phyloP scores from a whole-genome alignment of 352 stramenopile genomes.

The Pythium sp. region DNA sequence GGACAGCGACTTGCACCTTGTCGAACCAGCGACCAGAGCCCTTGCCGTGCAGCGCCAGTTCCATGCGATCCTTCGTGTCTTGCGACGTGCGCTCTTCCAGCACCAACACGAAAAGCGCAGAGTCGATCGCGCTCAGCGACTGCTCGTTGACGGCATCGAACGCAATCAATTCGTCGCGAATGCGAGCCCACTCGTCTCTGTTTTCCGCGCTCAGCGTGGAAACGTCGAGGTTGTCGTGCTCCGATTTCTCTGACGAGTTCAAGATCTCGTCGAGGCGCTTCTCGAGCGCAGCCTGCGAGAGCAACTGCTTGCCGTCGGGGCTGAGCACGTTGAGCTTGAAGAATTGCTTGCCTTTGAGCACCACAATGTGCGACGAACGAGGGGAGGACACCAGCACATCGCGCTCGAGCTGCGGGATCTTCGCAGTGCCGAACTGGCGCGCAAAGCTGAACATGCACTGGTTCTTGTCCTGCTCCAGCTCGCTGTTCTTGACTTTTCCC shows the following conservation, averaged over 20 bases:
- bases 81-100: conserved; percentile 73
- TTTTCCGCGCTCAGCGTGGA: conserved; percentile 81
- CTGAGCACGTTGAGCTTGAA: conserved; percentile 85
- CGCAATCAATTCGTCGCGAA: conserved; percentile 66
- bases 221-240: conserved; percentile 61
- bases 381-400: conserved; percentile 77
- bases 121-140: conserved; percentile 82
- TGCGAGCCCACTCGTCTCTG: conserved; percentile 82
- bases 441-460: conserved; percentile 89
- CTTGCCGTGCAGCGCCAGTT: conserved; percentile 84
- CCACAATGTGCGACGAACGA: conserved; percentile 84
- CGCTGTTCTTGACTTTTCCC: conserved; percentile 83
- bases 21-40: conserved; percentile 90
- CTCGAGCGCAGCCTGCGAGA: conserved; percentile 72
- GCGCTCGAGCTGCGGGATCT: conserved; percentile 66
- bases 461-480: conserved; percentile 88
- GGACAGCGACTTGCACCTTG: conserved; percentile 90
- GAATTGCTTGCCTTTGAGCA: conserved; percentile 84
- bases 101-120: conserved; percentile 87
- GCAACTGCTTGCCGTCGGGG: conserved; percentile 73
- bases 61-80: conserved; percentile 71
- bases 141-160: conserved; percentile 69
- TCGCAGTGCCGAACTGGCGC: conserved; percentile 84
- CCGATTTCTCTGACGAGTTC: conserved; percentile 42
- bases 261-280: conserved; percentile 64